Conservation (phyloP, 1,139 yeast genomes). For the Cylindricascospora bacillispora region DNA sequence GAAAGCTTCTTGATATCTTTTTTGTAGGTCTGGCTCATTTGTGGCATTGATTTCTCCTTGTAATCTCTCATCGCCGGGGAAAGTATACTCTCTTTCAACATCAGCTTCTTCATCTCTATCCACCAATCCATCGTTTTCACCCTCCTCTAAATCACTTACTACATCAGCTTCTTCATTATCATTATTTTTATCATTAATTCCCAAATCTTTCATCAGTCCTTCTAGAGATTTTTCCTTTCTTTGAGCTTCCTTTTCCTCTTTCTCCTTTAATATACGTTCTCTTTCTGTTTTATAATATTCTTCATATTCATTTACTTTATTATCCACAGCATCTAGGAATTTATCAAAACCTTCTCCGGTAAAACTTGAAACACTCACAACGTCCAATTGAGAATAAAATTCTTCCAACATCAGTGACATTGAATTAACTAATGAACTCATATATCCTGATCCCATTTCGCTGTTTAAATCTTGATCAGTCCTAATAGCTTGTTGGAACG, state of each 20-base stretch:
- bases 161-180: constrained; percentile 42
- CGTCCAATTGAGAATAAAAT: constrained; percentile 85
- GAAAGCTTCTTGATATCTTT: constrained; percentile 60
- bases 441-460: constrained; percentile 71
- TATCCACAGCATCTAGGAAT: constrained; percentile 68
- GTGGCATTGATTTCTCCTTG: constrained; percentile 43
- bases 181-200: constrained; percentile 34
- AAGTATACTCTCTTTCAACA: constrained; percentile 54
- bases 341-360: constrained; percentile 95
- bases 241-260: constrained; percentile 61
- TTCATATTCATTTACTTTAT: constrained; percentile 79
- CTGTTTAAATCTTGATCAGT: constrained; percentile 51
- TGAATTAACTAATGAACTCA: constrained; percentile 86
- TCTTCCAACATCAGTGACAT: constrained; percentile 96
- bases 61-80: constrained; percentile 52
- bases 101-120: constrained; percentile 51
- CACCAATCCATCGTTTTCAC: constrained; percentile 49
- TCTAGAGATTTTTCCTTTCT: constrained; percentile 61
- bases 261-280: constrained; percentile 64
- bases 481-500: constrained; percentile 68
- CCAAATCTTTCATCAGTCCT: constrained; percentile 73
- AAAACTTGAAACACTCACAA: constrained; percentile 79
- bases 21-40: constrained; percentile 45
- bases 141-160: constrained; percentile 52
- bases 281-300: constrained; percentile 76